A percentile compares a stretch with the other conserved stretches of the same genome.
Evolutionary conservation across 257 asterid species (phyloP).

Genomic region (Petunia secreta): DNA sequence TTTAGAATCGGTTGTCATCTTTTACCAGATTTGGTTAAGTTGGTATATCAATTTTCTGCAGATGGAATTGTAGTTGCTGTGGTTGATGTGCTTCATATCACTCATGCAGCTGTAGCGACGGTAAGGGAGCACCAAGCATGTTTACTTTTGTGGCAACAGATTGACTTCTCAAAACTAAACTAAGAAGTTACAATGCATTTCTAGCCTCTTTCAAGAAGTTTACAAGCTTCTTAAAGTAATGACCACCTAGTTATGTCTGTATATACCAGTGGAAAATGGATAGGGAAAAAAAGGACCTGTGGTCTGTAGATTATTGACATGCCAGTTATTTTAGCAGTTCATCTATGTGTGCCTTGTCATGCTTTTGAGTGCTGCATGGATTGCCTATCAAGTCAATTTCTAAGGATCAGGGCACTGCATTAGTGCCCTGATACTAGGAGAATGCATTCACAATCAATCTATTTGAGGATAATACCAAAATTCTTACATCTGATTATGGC

Average conservation of each 20-base stretch:
- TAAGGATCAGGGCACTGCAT: background rate
- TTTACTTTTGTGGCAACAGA: conserved; percentile 7
- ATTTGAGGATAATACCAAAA: background rate
- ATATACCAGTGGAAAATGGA: background rate
- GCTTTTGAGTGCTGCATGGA: background rate
- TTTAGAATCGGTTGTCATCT: background rate
- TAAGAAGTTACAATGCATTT: background rate
- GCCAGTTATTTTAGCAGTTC: background rate
- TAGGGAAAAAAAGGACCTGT: background rate
- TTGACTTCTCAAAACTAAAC: background rate
- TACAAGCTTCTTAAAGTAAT: background rate
- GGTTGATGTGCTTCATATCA: conserved; percentile 86
- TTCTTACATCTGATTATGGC: background rate
- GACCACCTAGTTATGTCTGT: background rate
- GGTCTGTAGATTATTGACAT: background rate
- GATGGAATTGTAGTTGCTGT: conserved; percentile 83
- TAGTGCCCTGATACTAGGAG: background rate
- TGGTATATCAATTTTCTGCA: conserved; percentile 32
- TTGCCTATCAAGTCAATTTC: background rate
- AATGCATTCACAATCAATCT: background rate
- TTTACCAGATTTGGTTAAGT: background rate
- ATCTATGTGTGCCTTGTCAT: background rate
- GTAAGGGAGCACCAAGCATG: conserved; percentile 48
- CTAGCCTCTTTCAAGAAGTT: conserved; percentile 8
- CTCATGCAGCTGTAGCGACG: conserved; percentile 87